Evolutionary conservation across 352 stramenopile genomes (phyloP).

Genomic region (Aphanomyces astaci): DNA sequence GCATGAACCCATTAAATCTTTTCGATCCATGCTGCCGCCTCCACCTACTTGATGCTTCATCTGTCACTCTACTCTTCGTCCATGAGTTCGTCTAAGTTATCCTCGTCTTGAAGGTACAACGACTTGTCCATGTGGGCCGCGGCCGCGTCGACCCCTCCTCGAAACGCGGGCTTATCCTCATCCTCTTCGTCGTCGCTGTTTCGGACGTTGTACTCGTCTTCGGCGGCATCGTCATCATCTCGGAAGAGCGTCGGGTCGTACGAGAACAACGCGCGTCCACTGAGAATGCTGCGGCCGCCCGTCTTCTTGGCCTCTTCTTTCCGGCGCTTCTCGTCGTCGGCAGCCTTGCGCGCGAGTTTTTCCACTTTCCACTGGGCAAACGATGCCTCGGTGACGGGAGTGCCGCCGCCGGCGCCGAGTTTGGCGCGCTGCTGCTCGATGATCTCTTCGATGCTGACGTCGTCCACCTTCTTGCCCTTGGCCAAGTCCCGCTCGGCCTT

Average conservation of each 20-base stretch:
- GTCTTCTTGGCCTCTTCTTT: conserved; percentile 85
- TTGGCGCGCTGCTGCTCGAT: conserved; percentile 86
- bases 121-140: conserved; percentile 4
- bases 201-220: conserved; percentile 73
- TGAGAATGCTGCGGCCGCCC: conserved; percentile 74
- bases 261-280: conserved; percentile 85
- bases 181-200: conserved; percentile 38
- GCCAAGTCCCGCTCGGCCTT: conserved; percentile 77
- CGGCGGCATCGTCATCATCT: conserved; percentile 83
- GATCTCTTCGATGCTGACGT: conserved; percentile 86
- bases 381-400: conserved; percentile 79
- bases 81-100: conserved; percentile 27
- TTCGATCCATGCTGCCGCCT: not conserved
- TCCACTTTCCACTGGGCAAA: conserved; percentile 87
- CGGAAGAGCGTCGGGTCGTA: conserved; percentile 87
- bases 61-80: conserved; percentile 4
- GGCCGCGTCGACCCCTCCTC: conserved; percentile 27
- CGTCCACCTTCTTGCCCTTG: conserved; percentile 71
- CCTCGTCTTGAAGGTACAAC: conserved; percentile 24
- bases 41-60: not conserved
- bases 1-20: not conserved
- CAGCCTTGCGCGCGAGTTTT: conserved; percentile 63
- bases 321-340: conserved; percentile 68
- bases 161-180: conserved; percentile 21
- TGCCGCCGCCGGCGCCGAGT: conserved; percentile 74